phyloP scores from a whole-genome alignment of 2,329 filamentous ascomycete genomes.

The Apiospora aurea region DNA sequence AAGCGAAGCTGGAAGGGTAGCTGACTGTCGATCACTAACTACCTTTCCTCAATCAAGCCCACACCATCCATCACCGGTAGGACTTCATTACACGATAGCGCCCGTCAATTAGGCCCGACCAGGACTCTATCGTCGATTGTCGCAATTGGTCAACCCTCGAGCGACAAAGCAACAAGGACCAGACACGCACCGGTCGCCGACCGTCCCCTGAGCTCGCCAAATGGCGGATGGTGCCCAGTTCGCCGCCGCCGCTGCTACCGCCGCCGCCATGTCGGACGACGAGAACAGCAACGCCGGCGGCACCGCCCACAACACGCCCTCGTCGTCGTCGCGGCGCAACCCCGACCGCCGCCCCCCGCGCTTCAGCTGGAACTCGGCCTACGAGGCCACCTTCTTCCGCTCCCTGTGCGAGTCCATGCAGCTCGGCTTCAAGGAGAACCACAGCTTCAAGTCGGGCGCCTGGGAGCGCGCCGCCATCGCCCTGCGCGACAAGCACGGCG shows the following conservation, averaged over 20 bases:
- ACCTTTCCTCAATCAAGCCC: slow-evolving; percentile 13
- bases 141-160: background rate
- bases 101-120: background rate
- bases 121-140: background rate
- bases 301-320: slow-evolving; percentile 31
- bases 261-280: slow-evolving; percentile 41
- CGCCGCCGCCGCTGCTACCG: background rate
- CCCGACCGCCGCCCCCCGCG: slow-evolving; percentile 51
- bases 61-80: background rate
- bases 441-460: slow-evolving; percentile 67
- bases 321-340: slow-evolving; percentile 36
- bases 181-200: slow-evolving; percentile 12
- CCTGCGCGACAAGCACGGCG: slow-evolving; percentile 61
- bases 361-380: slow-evolving; percentile 66
- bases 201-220: background rate
- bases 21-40: slow-evolving; percentile 22
- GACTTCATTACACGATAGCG: slow-evolving; percentile 2
- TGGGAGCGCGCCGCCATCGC: slow-evolving; percentile 65
- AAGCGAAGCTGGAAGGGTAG: slow-evolving; percentile 19
- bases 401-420: slow-evolving; percentile 67
- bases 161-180: background rate
- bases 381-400: slow-evolving; percentile 66
- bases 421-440: slow-evolving; percentile 62
- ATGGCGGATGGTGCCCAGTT: slow-evolving; percentile 18
- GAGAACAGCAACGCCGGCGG: slow-evolving; percentile 28